phyloP scores from a whole-genome alignment of 805 yeast genomes.

The Candida pseudofarinosa region DNA sequence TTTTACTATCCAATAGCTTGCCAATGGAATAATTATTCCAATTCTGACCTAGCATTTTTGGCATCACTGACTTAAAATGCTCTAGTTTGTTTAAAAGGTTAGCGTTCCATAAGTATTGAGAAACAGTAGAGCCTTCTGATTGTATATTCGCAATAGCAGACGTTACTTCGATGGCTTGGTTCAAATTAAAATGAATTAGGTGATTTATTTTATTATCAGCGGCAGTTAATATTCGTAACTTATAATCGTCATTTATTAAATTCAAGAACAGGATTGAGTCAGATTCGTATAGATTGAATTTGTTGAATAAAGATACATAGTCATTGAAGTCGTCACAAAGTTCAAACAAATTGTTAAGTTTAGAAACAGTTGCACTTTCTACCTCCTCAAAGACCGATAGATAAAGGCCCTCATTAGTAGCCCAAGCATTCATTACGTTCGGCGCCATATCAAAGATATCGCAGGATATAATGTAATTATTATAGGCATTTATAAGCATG shows the following conservation, averaged over 20 bases:
- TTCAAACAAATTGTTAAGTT: constrained; percentile 23
- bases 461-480: constrained; percentile 22
- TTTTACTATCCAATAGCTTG: constrained; percentile 50
- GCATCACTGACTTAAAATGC: constrained; percentile 21
- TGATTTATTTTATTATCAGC: constrained; percentile 24
- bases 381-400: constrained; percentile 15
- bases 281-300: constrained; percentile 14
- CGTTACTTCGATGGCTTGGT: constrained; percentile 2
- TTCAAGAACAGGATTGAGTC: constrained; percentile 14
- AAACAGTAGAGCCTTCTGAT: constrained; percentile 2
- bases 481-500: constrained; percentile 24
- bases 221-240: constrained; percentile 24
- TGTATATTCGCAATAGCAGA: neutral
- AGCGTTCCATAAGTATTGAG: constrained; percentile 14
- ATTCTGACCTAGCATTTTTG: constrained; percentile 25
- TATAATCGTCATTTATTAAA: constrained; percentile 34
- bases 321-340: constrained; percentile 25
- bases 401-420: constrained; percentile 25
- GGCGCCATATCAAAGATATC: constrained; percentile 30
- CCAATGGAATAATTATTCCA: constrained; percentile 49
- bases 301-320: constrained; percentile 20
- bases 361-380: constrained; percentile 16
- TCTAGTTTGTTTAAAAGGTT: constrained; percentile 18
- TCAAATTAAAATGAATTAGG: constrained; percentile 12
- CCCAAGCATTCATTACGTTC: constrained; percentile 28